A percentile compares a stretch with the other conserved stretches of the same genome.
phyloP scores from a whole-genome alignment of 768 basidiomycete species.

The Pisolithus orientalis region DNA sequence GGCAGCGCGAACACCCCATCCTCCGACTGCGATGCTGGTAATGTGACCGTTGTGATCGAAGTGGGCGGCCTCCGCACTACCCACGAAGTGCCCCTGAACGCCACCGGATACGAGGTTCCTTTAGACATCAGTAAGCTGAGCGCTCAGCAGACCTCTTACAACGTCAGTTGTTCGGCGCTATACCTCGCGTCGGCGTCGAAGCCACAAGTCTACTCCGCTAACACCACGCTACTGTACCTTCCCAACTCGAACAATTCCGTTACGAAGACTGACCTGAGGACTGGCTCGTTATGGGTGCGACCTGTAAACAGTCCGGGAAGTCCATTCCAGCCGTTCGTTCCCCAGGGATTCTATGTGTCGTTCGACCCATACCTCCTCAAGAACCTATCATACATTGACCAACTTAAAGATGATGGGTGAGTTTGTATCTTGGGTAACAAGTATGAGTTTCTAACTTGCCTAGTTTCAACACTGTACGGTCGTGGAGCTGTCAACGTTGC shows the following conservation, averaged over 20 bases:
- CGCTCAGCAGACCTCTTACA: conserved; percentile 25
- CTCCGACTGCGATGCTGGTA: conserved; percentile 2
- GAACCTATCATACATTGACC: conserved; percentile 47
- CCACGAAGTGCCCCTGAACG: conserved; percentile 32
- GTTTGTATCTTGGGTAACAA: background rate
- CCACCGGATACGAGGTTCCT: conserved; percentile 29
- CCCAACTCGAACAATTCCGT: conserved; percentile 31
- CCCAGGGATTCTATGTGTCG: conserved; percentile 69
- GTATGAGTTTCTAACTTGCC: background rate
- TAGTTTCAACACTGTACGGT: conserved; percentile 18
- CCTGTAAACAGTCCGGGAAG: conserved; percentile 18
- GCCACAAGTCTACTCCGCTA: conserved; percentile 27
- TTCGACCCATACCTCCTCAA: conserved; percentile 48
- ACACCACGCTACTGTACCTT: conserved; percentile 35
- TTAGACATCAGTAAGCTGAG: conserved; percentile 27
- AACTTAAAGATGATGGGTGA: conserved; percentile 54
- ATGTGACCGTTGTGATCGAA: conserved; percentile 25
- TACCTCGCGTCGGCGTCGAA: conserved; percentile 9
- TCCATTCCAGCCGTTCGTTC: conserved; percentile 40
- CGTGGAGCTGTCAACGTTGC: background rate
- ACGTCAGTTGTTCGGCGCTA: conserved; percentile 31
- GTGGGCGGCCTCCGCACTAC: conserved; percentile 19
- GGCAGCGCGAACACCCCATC: background rate
- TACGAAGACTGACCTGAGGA: conserved; percentile 43
- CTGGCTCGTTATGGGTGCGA: conserved; percentile 38